phyloP scores from a whole-genome alignment of 2,329 filamentous ascomycete genomes.

The Phialocephala sp. region DNA sequence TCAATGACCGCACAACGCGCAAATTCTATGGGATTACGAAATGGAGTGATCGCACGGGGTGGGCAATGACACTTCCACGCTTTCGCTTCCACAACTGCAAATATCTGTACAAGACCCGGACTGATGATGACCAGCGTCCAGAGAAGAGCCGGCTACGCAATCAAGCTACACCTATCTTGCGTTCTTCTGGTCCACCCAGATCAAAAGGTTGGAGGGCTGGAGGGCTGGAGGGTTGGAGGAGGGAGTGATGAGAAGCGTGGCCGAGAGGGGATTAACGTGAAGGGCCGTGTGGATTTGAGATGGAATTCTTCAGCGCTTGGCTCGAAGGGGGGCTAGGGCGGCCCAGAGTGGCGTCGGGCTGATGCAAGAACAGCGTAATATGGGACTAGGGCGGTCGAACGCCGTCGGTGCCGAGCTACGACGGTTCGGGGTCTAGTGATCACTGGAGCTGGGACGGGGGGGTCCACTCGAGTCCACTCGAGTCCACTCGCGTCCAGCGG shows the following conservation, averaged over 20 bases:
- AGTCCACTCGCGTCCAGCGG: constrained; percentile 13
- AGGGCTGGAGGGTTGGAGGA: constrained; percentile 14
- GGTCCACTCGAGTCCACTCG: constrained; percentile 11
- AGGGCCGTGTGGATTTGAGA: constrained; percentile 26
- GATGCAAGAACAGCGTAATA: constrained; percentile 34
- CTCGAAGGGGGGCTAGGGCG: constrained; percentile 23
- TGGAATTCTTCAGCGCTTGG: constrained; percentile 25
- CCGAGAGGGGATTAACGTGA: constrained; percentile 35
- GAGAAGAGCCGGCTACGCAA: constrained; percentile 4
- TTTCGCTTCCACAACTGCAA: constrained; percentile 10
- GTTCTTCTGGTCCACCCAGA: constrained; percentile 16
- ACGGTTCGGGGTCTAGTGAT: background rate
- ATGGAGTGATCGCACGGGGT: constrained; percentile 3
- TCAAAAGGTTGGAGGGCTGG: constrained; percentile 11
- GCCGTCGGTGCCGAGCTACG: background rate
- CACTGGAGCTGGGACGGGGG: background rate
- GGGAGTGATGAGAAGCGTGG: constrained; percentile 24
- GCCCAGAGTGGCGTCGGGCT: constrained; percentile 27
- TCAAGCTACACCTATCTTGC: background rate
- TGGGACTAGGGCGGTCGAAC: background rate
- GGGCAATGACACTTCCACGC: constrained; percentile 5
- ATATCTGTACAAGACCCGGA: background rate
- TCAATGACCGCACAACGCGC: constrained; percentile 6
- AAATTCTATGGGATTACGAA: constrained; percentile 9
- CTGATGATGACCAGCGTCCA: constrained; percentile 7